Evolutionary conservation across 2,329 filamentous ascomycete species (phyloP).

Genomic region (Thermothelomyces thermophilus): DNA sequence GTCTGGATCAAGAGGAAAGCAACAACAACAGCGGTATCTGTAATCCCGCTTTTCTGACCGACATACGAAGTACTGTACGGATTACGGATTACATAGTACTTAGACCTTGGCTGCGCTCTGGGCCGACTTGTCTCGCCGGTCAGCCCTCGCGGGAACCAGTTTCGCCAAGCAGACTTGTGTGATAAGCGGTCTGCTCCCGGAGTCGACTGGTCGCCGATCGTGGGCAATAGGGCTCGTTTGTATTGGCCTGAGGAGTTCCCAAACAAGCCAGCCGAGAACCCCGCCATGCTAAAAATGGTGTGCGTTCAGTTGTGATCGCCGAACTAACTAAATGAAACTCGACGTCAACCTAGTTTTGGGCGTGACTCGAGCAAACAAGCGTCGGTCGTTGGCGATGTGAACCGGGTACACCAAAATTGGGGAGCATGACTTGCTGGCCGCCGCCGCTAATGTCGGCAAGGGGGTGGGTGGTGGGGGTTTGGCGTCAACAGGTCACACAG

Average conservation of each 20-base stretch:
- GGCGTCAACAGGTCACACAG: no score
- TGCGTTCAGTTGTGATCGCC: not conserved
- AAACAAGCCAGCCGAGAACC: slow-evolving; percentile 1
- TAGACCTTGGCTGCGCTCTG: no score
- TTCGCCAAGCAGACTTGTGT: slow-evolving; percentile 2
- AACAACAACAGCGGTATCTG: not conserved
- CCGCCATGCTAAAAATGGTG: not conserved
- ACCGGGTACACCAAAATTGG: not conserved
- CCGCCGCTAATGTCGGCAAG: not conserved
- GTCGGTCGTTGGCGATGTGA: not conserved
- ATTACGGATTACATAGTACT: no score
- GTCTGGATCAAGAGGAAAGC: not conserved
- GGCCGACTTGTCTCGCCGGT: no score
- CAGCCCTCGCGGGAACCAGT: not conserved
- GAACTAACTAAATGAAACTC: not conserved
- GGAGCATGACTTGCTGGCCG: not conserved
- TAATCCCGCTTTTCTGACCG: not conserved
- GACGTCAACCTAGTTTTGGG: not conserved
- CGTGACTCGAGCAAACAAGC: not conserved
- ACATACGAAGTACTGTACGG: not conserved
- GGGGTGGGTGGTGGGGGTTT: no score
- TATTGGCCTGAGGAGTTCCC: not conserved
- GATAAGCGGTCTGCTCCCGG: not conserved
- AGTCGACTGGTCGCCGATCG: not conserved
- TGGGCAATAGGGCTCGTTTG: not conserved